phyloP scores from a whole-genome alignment of 768 basidiomycete species.

The Infundibulicybe gibba region DNA sequence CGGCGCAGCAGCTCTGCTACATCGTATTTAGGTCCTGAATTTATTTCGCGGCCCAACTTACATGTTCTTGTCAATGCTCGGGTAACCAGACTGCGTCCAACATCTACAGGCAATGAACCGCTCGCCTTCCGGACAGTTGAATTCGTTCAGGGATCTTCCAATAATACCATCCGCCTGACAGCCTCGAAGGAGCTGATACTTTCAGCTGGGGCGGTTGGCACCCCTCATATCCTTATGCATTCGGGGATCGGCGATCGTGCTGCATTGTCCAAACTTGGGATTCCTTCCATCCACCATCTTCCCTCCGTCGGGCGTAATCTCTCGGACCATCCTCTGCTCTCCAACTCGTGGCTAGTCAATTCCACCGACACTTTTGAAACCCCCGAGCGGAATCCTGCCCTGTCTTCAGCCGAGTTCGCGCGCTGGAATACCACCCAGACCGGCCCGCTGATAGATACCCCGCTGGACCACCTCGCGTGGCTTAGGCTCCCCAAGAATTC shows the following conservation, averaged over 20 bases:
- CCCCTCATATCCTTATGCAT: constrained; percentile 9
- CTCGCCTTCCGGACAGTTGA: constrained; percentile 16
- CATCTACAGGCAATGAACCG: constrained; percentile 3
- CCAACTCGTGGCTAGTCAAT: constrained; percentile 22
- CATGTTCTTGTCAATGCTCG: constrained; percentile 29
- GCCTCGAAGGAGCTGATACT: constrained; percentile 14
- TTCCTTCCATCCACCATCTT: constrained; percentile 31
- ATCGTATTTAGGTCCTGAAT: constrained; percentile 23
- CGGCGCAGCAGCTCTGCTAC: constrained; percentile 33
- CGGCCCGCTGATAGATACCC: constrained; percentile 23
- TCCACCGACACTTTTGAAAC: constrained; percentile 18
- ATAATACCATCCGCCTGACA: neutral
- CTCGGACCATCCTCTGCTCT: constrained; percentile 31
- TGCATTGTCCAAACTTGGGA: constrained; percentile 31
- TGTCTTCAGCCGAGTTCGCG: constrained; percentile 9
- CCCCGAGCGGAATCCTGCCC: constrained; percentile 14
- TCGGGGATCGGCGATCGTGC: constrained; percentile 35
- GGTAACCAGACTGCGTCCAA: constrained; percentile 22
- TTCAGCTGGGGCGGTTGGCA: constrained; percentile 13
- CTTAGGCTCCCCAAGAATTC: constrained; percentile 22
- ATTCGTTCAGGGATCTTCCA: constrained; percentile 7
- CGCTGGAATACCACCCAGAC: constrained; percentile 23
- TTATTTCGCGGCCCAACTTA: constrained; percentile 26
- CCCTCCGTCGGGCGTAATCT: constrained; percentile 46
- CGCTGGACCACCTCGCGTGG: constrained; percentile 25